Base-by-base conservation (phyloP, 768 basidiomycete species). In the Nidularia sp. region DNA sequence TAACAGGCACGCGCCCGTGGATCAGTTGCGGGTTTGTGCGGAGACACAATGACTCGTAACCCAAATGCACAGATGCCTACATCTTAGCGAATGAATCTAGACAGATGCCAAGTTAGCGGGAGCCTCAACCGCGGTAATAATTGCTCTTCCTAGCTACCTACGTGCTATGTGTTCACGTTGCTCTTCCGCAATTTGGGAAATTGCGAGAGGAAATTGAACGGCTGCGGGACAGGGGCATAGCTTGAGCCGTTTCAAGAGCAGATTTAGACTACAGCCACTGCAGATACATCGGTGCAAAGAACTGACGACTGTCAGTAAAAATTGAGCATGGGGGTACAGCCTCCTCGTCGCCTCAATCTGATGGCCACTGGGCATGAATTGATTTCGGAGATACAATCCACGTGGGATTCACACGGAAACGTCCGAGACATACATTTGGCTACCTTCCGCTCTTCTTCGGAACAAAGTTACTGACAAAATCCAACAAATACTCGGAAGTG, bases 1-100 rank as follows among this genome's bases (percentile, higher is more conserved):
- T 59, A 61, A 65, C 57, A 66, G 60, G 64, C 61, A 67, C 61
- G 65, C 60, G 65, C 67, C 66, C 66, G 63, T 63, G 63, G 69
- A 70, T 65, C 65, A 62, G 53, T 66, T 59, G 57, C 61, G 60
- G 62, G 53, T 61, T 61, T 12, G 15, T 12, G 66, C 66, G 69
- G 67, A 65, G 64, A 57, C 59, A 62, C 61, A 55, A 58, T 69
- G 69, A 68, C 64, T 68, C 66, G 59, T 62, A 60, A 65, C 63
- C 58, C 66, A 57, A 64, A 59, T 62, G 57, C 52, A 50, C 53
- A 53, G 51, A 55, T 64, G 67, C 68, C 61, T 66, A 65, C 57
- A 63, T 43, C 51, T 57, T 55, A 53, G 46, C 49, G 57, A 49
- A 60, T 55, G 58, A 34, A 50, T 47, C 29, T 12, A 53, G 44